Evolutionary conservation across 805 yeast species (phyloP).

Genomic region (Saccharomycopsis sp.): DNA sequence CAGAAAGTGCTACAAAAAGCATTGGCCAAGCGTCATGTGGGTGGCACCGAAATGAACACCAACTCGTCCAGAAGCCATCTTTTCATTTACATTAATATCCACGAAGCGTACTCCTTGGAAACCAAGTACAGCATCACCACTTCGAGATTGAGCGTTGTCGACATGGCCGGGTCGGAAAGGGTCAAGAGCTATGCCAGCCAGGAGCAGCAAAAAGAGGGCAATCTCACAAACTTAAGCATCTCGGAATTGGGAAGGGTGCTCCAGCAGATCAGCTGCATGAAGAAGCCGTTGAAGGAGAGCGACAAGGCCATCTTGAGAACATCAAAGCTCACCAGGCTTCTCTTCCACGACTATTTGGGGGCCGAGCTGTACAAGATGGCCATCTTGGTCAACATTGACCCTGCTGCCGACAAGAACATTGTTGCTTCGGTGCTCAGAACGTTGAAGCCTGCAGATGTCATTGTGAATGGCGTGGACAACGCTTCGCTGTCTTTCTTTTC

Average conservation of each 20-base stretch:
- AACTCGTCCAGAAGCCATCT: constrained; percentile 45
- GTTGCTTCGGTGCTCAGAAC: constrained; percentile 27
- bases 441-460: constrained; percentile 22
- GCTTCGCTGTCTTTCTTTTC: too few relatives aligned
- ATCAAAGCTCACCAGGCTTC: constrained; percentile 39
- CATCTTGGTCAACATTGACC: constrained; percentile 34
- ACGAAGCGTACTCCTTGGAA: constrained; percentile 17
- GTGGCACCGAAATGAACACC: constrained; percentile 35
- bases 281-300: constrained; percentile 13
- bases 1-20: constrained; percentile 32
- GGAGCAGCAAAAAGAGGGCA: constrained; percentile 37
- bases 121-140: constrained; percentile 14
- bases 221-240: constrained; percentile 39
- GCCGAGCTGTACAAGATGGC: constrained; percentile 25
- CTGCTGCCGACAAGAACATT: constrained; percentile 31
- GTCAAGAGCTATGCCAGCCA: constrained; percentile 38
- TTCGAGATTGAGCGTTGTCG: constrained; percentile 40
- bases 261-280: constrained; percentile 28
- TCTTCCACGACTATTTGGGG: constrained; percentile 37
- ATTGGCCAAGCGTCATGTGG: constrained; percentile 32
- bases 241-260: constrained; percentile 44
- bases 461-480: not conserved
- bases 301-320: constrained; percentile 38
- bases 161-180: constrained; percentile 48
- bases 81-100: constrained; percentile 37